Evolutionary conservation across 1,284 basidiomycete genomes (phyloP), one percentile per base, ranked within the genome.

Genomic region (Rhodotorula mucilaginosa): DNA sequence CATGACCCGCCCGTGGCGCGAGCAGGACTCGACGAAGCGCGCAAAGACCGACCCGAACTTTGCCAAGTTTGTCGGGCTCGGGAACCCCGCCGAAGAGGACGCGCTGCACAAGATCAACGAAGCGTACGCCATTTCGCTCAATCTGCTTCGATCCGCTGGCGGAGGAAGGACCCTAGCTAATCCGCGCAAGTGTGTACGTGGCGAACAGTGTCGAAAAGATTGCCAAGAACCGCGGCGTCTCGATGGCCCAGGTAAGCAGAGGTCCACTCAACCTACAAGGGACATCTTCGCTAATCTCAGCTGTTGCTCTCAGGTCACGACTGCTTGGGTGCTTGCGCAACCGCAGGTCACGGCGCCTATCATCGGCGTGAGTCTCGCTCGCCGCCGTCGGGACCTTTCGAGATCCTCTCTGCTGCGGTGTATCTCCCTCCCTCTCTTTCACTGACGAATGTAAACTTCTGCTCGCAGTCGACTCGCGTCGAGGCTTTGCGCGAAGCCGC

Each of bases 291-390:
- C 48, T 21, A 12, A 49, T 21, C 5, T 10, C 48, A 16, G 48
- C 48, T 16, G 18, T 49, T 49, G 48, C 15, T 49, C 21, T 18
- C 48, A 49, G 63, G 69, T 79, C 61, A 73, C 77, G 0, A 62
- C 75, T 39, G 78, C 78, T 19, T 79, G 74, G 74, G 64, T 66
- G 15, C 18, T 73, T 3, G 48, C 67, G 4, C 69, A 79, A 47
- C 51, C 57, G 23, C 48, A 60, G 31, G 67, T 79, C n/a, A 72
- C 77, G 7, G 77, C 78, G 7, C 78, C 78, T 5, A 79, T 79
- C 65, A 63, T 79, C 44, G 78, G 78, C 5, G 66, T 67, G 34
- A 26, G 60, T 49, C 10, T 16, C 12, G 16, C 21, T 23, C 49
- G 8, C 26, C n/a, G 10, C 5, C 29, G 18, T 10, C 4, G 29